Conservation (phyloP, 2,329 filamentous ascomycete genomes). For the Thielaviopsis euricoi region DNA sequence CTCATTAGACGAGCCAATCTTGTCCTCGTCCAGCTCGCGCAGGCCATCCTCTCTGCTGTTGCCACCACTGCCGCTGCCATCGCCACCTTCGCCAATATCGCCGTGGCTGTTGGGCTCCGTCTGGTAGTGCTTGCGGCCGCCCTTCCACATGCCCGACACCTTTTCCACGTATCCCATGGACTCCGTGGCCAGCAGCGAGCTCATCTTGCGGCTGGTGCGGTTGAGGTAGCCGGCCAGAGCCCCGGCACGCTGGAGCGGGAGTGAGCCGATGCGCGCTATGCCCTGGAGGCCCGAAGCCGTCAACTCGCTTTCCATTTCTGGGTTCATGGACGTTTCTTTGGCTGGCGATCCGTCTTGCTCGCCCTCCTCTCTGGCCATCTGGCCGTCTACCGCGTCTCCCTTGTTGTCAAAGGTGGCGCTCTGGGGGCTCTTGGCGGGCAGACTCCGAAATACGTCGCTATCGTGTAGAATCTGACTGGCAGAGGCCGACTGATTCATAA, state of each 20-base stretch:
- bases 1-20: conserved; percentile 51
- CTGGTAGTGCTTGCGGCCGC: conserved; percentile 76
- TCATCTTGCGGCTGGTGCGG: conserved; percentile 64
- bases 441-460: conserved; percentile 61
- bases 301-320: conserved; percentile 12
- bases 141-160: conserved; percentile 93
- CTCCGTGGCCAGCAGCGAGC: conserved; percentile 66
- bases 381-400: background rate
- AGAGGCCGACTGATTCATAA: background rate
- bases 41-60: conserved; percentile 23
- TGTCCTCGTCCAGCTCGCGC: conserved; percentile 30
- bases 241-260: conserved; percentile 69
- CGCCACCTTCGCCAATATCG: conserved; percentile 36
- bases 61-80: conserved; percentile 35
- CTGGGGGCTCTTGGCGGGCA: background rate
- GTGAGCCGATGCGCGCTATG: conserved; percentile 46
- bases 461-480: conserved; percentile 80
- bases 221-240: conserved; percentile 71
- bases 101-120: conserved; percentile 33
- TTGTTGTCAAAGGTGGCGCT: background rate
- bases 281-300: conserved; percentile 31
- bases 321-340: conserved; percentile 1
- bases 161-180: conserved; percentile 96
- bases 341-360: conserved; percentile 2
- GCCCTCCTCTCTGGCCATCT: background rate